Conservation (phyloP, 192 early-diverging fungal species). For the Geosiphon pyriformis region DNA sequence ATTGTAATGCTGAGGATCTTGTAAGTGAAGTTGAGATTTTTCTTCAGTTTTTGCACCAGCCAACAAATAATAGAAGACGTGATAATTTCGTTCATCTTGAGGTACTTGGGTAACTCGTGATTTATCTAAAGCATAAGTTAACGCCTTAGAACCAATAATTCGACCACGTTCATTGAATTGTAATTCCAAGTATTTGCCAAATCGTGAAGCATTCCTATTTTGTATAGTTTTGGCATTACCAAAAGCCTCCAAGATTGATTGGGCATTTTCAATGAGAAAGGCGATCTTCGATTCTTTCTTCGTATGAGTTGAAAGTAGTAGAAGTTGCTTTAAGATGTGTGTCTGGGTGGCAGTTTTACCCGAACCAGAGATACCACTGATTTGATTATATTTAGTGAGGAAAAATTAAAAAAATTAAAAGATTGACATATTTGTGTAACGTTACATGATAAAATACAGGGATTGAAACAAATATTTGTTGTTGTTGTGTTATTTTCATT, state of each 20-base stretch:
- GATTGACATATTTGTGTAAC: too few relatives aligned
- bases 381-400: too few relatives aligned
- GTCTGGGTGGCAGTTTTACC: constrained; percentile 78
- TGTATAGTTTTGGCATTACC: constrained; percentile 58
- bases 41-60: constrained; percentile 72
- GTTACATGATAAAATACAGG: too few relatives aligned
- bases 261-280: constrained; percentile 60
- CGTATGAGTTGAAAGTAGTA: constrained; percentile 66
- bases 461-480: too few relatives aligned
- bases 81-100: constrained; percentile 56
- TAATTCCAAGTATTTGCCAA: constrained; percentile 78
- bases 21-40: constrained; percentile 53
- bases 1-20: constrained; percentile 52
- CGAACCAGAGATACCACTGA: constrained; percentile 78
- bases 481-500: too few relatives aligned
- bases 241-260: constrained; percentile 76
- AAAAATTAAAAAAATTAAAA: too few relatives aligned
- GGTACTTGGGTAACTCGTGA: constrained; percentile 54
- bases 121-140: constrained; percentile 65
- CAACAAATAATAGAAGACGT: constrained; percentile 81
- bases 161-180: constrained; percentile 84
- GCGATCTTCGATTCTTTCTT: constrained; percentile 72
- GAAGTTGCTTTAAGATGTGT: constrained; percentile 68
- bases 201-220: constrained; percentile 67
- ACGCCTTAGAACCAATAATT: constrained; percentile 73